Evolutionary conservation across 352 stramenopile species (phyloP).

Genomic region (Blastocystis sp.): DNA sequence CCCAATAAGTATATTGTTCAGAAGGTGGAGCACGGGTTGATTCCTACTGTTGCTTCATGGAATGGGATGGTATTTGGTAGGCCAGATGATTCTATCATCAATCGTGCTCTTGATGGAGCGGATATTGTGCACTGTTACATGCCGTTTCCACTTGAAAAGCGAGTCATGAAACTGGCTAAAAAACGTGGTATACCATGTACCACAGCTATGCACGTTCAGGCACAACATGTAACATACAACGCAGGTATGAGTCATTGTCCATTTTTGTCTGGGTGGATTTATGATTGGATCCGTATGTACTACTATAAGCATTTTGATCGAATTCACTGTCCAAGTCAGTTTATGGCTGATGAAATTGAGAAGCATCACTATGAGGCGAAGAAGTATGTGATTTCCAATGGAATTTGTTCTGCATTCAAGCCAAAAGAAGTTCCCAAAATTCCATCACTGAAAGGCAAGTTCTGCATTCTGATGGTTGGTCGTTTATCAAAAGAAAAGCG

Average conservation of each 20-base stretch:
- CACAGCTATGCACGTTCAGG: slow-evolving; percentile 37
- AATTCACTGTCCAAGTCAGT: slow-evolving; percentile 61
- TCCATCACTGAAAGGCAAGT: slow-evolving; percentile 56
- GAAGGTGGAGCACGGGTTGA: background rate
- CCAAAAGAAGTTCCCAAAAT: background rate
- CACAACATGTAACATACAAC: slow-evolving; percentile 60
- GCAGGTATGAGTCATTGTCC: slow-evolving; percentile 36
- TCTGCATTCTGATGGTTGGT: slow-evolving; percentile 59
- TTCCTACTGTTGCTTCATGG: slow-evolving; percentile 36
- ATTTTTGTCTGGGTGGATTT: slow-evolving; percentile 37
- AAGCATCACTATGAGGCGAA: slow-evolving; percentile 52
- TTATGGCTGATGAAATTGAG: slow-evolving; percentile 48
- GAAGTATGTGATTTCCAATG: slow-evolving; percentile 56
- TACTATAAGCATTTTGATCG: slow-evolving; percentile 50
- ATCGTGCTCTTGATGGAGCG: slow-evolving; percentile 23
- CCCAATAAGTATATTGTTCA: slow-evolving; percentile 26
- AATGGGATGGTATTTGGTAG: slow-evolving; percentile 30
- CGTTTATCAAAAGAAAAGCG: slow-evolving; percentile 62
- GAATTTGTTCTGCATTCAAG: slow-evolving; percentile 9
- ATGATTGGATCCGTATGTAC: slow-evolving; percentile 17
- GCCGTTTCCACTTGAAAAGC: slow-evolving; percentile 19
- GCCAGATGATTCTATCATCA: background rate
- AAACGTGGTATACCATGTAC: slow-evolving; percentile 40
- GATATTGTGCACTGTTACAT: slow-evolving; percentile 61
- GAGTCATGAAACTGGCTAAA: background rate